Base-by-base conservation (phyloP, 345 rosid species). In the Brassica juncea region DNA sequence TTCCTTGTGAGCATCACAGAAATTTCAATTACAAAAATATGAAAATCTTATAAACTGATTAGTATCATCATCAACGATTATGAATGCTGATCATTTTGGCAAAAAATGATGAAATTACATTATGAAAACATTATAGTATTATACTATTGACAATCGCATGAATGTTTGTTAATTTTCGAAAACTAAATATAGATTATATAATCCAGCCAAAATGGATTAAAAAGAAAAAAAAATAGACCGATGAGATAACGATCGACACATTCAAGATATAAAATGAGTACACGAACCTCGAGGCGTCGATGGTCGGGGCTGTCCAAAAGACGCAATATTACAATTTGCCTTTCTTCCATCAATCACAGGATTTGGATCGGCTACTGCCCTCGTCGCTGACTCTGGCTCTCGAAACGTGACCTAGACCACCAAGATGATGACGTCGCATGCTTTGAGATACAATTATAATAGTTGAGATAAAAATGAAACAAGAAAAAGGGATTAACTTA, bases 311-410 rank as follows among this genome's bases (percentile, higher is more conserved):
- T 93, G 89, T 75, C 98, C 97, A 21, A 88, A 83, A 7, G 98
- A 88, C 64, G 98, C 97, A 70, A 94, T 90, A 78, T 94, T 94
- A 55, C 98, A 94, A 68, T 94, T 94, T 3, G 98, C 96, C 84
- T 89, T 86, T 84, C 98, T 84, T 71, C 94, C 98, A 31, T 89
- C 98, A 54, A 94, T 94, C 60, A 89, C 83, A 2, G 98, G 98
- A 68, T 92, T 92, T 4, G 94, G 90, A 30, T 90, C 90, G 8
- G 84, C 84, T 72, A 94, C 91, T 55, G 98, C 96, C 75, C 89
- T 86, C 64, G 92, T 77, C 0, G 98, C 97, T 2, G 98, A 90
- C 75, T 94, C 98, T 2, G 98, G 86, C 73, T 90, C 96, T 70
- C 93, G 90, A 82, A 89, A 94, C 19, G 97, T 94, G 68, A 94